Base-by-base conservation (phyloP, 169 alveolate genomes). In the Plasmodium sp. region DNA sequence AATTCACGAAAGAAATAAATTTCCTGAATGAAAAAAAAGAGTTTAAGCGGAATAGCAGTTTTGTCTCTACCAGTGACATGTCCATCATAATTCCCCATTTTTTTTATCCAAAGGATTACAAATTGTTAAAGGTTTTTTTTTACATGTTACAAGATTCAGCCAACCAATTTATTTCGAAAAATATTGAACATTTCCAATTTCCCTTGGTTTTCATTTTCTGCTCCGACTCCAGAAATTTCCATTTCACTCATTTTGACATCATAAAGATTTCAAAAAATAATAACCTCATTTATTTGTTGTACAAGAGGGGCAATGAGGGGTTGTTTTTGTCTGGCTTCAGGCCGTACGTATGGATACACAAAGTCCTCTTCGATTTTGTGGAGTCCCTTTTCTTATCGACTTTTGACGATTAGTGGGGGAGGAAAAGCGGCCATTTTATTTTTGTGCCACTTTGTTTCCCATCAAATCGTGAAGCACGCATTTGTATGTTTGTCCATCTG, bases 221-320 rank as follows among this genome's bases (percentile, higher is more conserved):
- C 54, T 79, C 88, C 5, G 94, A 90, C 31, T 90, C 90, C 72
- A 90, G 83, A 81, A 90, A 90, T 90, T 90, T 90, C 83, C 45
- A 90, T 90, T 90, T 81, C 41, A 90, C 51, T 1, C 92, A 90
- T 90, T 90, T 90, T 80, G 94, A 90, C 83, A 90, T 90, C 45
- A 81, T 81, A 2, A 90, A 90, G 67, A 90, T 90, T 80, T 79
- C 94, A 58, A 90, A 90, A 90, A 90, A 90, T 48, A 90, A 90
- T 39, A 90, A 90, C 83, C 82, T 90, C 73, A 90, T 90, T 34
- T 90, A 90, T 90, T 81, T 90, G 77, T 81, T 90, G 54, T 90
- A 90, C 45, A 90, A 90, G 83, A 90, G 94, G 43, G 94, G 94
- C 62, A 90, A 90, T 45, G 92, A 90, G 62, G 94, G 94, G 36